Base-by-base conservation (phyloP, 768 basidiomycete genomes). In the Clavulina sp. region DNA sequence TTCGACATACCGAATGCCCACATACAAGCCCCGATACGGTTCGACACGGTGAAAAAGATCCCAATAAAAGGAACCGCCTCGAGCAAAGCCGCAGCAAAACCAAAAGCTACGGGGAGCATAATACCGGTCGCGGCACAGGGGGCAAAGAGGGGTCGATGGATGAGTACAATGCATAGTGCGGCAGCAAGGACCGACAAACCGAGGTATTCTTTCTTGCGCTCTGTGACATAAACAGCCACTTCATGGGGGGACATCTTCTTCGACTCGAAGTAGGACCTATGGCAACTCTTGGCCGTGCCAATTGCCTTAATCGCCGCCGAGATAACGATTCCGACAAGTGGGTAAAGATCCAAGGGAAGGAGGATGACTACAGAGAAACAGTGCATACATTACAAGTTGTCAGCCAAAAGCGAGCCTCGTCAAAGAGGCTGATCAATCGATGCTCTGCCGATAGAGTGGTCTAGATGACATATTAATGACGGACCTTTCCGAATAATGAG, bases 21-120 rank as follows among this genome's bases (percentile, higher is more conserved):
- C 91, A 95, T 93, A 1, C 88, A 88, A 2, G 86, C 91, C 4
- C 89, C 89, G 24, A 93, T 75, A 4, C 86, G 73, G 61, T 93
- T 92, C 0, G 86, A 89, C 18, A 93, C 70, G 1, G 80, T 80
- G 61, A 93, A 87, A 6, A 82, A 64, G 3, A 93, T 66, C 0
- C 91, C 91, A 2, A 88, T 60, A 53, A 95, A 73, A 0, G 91
- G 91, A 0, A 93, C 65, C 1, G 74, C 72, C 64, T 95, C 91
- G 2, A 91, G 68, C 4, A 93, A 66, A 0, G 87, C 78, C 0
- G 91, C 84, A 0, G 75, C 63, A 61, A 93, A 91, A 3, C 91
- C 91, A 59, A 95, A 95, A 0, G 73, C 86, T 88, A 49, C n/a
- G n/a, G n/a, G n/a, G n/a, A n/a, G n/a, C n/a, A n/a, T n/a, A n/a